Conservation (phyloP, 148 eudicot genomes). For the Camellia japonica region DNA sequence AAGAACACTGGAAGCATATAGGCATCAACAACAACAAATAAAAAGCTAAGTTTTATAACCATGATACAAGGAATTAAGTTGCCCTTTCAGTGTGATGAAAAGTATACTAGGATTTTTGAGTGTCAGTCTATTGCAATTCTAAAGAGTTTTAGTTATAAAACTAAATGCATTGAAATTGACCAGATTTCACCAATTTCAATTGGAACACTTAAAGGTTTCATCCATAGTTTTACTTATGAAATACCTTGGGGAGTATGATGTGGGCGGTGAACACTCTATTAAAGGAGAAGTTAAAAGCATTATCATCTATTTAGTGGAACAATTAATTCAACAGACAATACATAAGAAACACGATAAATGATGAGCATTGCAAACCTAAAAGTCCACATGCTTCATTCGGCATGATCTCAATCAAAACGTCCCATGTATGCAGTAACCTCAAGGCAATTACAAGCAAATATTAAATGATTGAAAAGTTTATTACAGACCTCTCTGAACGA, state of each 20-base stretch:
- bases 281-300: background rate
- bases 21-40: background rate
- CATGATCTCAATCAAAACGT: background rate
- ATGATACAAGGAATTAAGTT: background rate
- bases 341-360: background rate
- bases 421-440: background rate
- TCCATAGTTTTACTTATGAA: background rate
- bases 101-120: background rate
- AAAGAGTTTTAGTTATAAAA: background rate
- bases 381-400: background rate
- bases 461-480: conserved; percentile 18
- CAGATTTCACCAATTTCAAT: background rate
- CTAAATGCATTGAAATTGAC: background rate
- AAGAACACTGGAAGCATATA: background rate
- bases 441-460: background rate
- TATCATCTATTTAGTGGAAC: background rate
- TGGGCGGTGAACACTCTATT: background rate
- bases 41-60: background rate
- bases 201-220: background rate
- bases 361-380: background rate
- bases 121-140: background rate
- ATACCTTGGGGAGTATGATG: background rate
- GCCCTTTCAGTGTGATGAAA: background rate
- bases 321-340: background rate
- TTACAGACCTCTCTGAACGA: conserved; percentile 9